Base-by-base conservation (phyloP, 306 rosid species). In the Calophaca sinica region DNA sequence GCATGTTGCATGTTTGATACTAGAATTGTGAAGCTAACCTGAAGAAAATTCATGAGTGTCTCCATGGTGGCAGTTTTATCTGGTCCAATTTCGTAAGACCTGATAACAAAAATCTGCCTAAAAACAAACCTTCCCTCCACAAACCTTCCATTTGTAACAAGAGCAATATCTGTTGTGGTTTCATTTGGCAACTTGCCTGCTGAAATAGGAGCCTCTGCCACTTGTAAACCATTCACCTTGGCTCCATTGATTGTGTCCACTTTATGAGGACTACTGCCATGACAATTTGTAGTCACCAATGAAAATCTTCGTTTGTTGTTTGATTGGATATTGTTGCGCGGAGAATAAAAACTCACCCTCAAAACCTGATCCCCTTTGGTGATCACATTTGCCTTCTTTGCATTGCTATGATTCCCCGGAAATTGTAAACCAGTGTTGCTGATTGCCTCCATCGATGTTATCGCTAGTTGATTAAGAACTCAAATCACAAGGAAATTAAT, bases 1-100 rank as follows among this genome's bases (percentile, higher is more conserved):
- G 1, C 26, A 20, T 20, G 26, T 1, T 20, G 26, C 26, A 20
- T 20, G 38, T 42, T 42, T 4, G n/a, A 39, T 38, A 20, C 9
- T 14, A 71, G 4, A 58, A 44, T 15, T 13, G 9, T 73, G 61
- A 55, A 52, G 12, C 78, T 58, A 67, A 88, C 93, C 96, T 90
- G 96, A 68, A 90, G 96, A 42, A 90, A 86, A 62, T 87, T 91
- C 93, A 91, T 84, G 52, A 91, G 84, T 12, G 96, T 91, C 75
- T 91, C 96, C 90, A 91, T 91, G 36, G 96, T 88, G 33, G 87
- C 91, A 77, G 96, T 88, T 74, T 86, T 79, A 72, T 91, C 96
- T 0, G 92, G 93, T 58, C 93, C 96, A 72, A 88, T 91, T 78
- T 91, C 96, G 42, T 91, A 91, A 7, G 96, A 91, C 62, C 93